Conservation (phyloP, 1,139 yeast species). For the Meyerozyma carpophila region DNA sequence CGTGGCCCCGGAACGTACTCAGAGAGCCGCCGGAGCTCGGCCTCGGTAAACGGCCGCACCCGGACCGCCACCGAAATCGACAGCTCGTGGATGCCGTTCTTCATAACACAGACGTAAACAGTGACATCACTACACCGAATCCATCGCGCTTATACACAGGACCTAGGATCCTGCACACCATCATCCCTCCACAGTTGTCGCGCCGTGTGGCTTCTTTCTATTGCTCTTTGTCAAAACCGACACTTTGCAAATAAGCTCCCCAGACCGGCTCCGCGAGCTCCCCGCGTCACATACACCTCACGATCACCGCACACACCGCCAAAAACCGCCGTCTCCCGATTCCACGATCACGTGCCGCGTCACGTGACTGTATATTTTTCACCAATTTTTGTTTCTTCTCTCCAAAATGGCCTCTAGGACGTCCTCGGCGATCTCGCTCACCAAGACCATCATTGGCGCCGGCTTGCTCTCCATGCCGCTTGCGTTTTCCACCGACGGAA, state of each 20-base stretch:
- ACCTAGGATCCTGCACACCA: neutral
- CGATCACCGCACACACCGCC: neutral
- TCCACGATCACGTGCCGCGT: neutral
- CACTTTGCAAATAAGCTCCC: too few relatives aligned
- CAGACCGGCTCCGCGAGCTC: too few relatives aligned
- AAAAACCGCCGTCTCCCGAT: neutral
- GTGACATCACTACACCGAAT: neutral
- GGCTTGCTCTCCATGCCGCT: conserved; percentile 92
- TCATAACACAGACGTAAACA: neutral
- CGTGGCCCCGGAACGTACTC: conserved; percentile 10
- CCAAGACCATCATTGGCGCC: conserved; percentile 80
- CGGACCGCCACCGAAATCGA: conserved; percentile 77
- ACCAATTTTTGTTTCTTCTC: neutral
- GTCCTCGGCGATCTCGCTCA: conserved; percentile 55
- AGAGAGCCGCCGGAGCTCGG: conserved; percentile 22
- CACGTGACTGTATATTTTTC: neutral
- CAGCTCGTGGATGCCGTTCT: conserved; percentile 36
- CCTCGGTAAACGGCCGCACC: conserved; percentile 74
- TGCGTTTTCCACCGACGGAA: conserved; percentile 83
- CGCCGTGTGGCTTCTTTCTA: neutral
- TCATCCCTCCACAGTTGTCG: neutral
- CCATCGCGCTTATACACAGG: neutral
- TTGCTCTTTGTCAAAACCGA: too few relatives aligned
- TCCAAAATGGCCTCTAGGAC: conserved; percentile 6
- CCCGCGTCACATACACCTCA: neutral